Evolutionary conservation across 139 green algal genomes (phyloP).

Genomic region (Micractinium sp.): DNA sequence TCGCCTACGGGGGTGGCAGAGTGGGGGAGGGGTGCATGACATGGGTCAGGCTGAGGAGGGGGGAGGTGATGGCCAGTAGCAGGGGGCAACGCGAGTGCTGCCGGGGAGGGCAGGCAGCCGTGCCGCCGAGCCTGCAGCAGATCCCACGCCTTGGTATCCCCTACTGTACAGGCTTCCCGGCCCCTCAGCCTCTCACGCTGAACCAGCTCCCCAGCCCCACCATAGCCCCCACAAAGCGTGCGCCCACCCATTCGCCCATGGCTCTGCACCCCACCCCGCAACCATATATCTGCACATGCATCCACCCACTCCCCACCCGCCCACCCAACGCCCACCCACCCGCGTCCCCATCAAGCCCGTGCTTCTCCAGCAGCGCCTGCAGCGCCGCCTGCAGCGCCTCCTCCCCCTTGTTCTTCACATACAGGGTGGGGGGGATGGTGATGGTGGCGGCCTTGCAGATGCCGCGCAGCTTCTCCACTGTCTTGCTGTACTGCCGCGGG

Average conservation of each 20-base stretch:
- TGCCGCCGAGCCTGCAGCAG: no score
- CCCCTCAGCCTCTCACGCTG: neutral
- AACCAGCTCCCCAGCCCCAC: neutral
- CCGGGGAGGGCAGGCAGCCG: no score
- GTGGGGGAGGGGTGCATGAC: neutral
- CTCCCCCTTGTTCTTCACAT: constrained; percentile 40
- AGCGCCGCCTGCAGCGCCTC: constrained; percentile 35
- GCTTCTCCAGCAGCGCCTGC: constrained; percentile 38
- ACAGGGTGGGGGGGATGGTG: constrained; percentile 42
- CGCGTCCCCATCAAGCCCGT: constrained; percentile 35
- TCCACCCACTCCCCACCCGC: neutral
- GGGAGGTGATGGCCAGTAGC: neutral
- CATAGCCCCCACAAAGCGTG: neutral
- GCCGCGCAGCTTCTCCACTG: constrained; percentile 31
- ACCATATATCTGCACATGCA: neutral
- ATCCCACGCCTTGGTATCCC: neutral
- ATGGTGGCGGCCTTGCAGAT: constrained; percentile 48
- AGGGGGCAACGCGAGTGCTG: neutral
- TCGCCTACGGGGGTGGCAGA: constrained; percentile 5
- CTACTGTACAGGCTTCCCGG: neutral
- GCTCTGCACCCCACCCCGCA: neutral
- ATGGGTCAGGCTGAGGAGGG: neutral
- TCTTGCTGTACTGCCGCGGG: constrained; percentile 24
- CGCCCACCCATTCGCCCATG: no score
- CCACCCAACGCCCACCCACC: constrained; percentile 21